Percentiles rank a stretch among this genome's conserved stretches.
Conservation (phyloP, 148 eudicot species). For the Oxyria digyna region DNA sequence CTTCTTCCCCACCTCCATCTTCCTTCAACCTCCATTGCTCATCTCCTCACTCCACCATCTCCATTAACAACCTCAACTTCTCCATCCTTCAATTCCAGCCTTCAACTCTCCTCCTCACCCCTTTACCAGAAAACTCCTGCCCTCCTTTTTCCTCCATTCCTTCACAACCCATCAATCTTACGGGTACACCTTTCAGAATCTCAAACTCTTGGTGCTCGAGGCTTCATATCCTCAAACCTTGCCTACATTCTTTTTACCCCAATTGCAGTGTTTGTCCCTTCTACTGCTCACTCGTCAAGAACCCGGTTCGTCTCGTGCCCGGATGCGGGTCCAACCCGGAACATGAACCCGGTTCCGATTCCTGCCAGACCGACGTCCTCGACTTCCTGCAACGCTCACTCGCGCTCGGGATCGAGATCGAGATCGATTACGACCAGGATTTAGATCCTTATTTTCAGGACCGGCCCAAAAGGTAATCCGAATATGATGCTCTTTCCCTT, state of each 20-base stretch:
- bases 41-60: conserved; percentile 13
- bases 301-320: conserved; percentile 25
- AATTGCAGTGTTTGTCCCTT: conserved; percentile 47
- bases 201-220: conserved; percentile 50
- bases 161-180: conserved; percentile 26
- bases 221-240: conserved; percentile 42
- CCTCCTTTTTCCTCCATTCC: conserved; percentile 29
- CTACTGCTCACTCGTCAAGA: conserved; percentile 40
- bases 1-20: conserved; percentile 33
- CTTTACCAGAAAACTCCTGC: no score
- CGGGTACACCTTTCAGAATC: conserved; percentile 37
- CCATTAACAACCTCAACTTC: conserved; percentile 29
- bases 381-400: conserved; percentile 32
- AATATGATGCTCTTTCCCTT: no score
- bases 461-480: no score
- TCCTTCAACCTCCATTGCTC: conserved; percentile 29
- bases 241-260: conserved; percentile 27
- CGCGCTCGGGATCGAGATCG: conserved; percentile 29
- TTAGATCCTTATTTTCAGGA: conserved; percentile 27
- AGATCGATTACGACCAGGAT: conserved; percentile 30
- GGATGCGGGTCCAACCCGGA: conserved; percentile 30
- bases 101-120: conserved; percentile 30
- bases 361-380: conserved; percentile 42
- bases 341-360: no score
- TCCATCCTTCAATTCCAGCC: conserved; percentile 34